Evolutionary conservation across 306 rosid species (phyloP), one percentile per base, ranked within the genome.

Genomic region (Vigna trinervia): DNA sequence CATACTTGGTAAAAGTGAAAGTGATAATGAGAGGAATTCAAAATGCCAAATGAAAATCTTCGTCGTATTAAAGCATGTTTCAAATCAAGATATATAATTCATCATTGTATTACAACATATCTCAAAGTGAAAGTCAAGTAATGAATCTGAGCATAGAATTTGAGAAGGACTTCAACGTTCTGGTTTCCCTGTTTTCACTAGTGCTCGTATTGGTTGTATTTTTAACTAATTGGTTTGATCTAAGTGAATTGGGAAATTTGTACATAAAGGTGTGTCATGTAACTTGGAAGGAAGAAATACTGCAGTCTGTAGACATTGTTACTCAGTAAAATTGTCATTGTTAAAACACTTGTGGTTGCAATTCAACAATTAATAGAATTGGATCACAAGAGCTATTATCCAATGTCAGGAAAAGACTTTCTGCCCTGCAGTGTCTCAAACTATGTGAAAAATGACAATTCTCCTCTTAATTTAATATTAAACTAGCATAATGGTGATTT

Each of bases 11-110:
- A 5, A 23, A 74, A 47, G 19, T 56, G 45, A 74, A 74, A 36
- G 19, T 56, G 52, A 80, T 32, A 56, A 48, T 38, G 9, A 39
- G 19, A 59, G 65, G 11, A 59, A 32, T 59, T 59, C 41, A 59
- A 28, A 59, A 28, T 59, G 41, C 20, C 7, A 28, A 28, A 59
- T 59, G 65, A 59, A 59, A 26, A 28, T 28, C 5, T 0, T 59
- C 0, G 3, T 59, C 28, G 6, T 56, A 3, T 38, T 22, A 52
- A 76, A 52, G 45, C 46, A 65, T 39, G 45, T 39, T 52, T 53
- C 32, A 65, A 14, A 26, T 76, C 22, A 10, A 51, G 26, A 62
- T 39, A 63, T 74, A 45, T 54, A 54, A 54, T 8, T 54, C 13
- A 4, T 4, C 7, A 0, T 26, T 26, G 63, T 23, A 57, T 23